These are phyloP conservation scores for Trichoderma atroviride DNA, from an alignment of 2,329 filamentous ascomycete species.

Conservation along the genomic window DNA sequence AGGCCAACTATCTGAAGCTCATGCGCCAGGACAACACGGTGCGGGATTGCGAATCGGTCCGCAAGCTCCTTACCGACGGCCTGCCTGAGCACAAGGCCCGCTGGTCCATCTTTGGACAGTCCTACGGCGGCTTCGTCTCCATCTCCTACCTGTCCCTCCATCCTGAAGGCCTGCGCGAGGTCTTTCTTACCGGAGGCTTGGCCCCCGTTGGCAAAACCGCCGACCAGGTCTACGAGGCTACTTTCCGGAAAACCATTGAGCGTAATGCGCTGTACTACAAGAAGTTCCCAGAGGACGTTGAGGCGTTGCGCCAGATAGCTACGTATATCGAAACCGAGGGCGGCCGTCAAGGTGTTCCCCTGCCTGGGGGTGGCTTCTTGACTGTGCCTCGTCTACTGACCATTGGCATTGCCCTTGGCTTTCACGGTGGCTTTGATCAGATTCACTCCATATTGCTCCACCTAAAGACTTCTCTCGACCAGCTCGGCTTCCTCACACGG, in stretches of 20 bases:
- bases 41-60: conserved; percentile 82
- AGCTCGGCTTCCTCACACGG: conserved; percentile 74
- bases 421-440: conserved; percentile 73
- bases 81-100: conserved; percentile 70
- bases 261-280: conserved; percentile 79
- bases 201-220: conserved; percentile 72
- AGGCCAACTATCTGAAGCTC: conserved; percentile 78
- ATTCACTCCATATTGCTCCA: conserved; percentile 76
- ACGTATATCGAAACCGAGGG: conserved; percentile 63
- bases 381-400: conserved; percentile 76
- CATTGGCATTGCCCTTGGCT: conserved; percentile 76
- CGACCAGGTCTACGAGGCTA: conserved; percentile 73
- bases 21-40: conserved; percentile 93
- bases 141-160: conserved; percentile 82
- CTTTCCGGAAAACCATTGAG: conserved; percentile 69
- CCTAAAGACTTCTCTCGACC: conserved; percentile 71
- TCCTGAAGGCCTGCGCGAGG: conserved; percentile 77
- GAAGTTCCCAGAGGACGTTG: conserved; percentile 82
- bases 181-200: conserved; percentile 82
- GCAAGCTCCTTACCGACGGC: conserved; percentile 70
- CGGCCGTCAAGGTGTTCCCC: conserved; percentile 48
- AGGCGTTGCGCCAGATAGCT: conserved; percentile 67
- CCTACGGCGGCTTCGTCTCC: conserved; percentile 86
- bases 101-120: conserved; percentile 89
- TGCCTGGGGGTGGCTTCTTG: conserved; percentile 73